Evolutionary conservation across 2,329 filamentous ascomycete genomes (phyloP).

Genomic region (Ciborinia camelliae): DNA sequence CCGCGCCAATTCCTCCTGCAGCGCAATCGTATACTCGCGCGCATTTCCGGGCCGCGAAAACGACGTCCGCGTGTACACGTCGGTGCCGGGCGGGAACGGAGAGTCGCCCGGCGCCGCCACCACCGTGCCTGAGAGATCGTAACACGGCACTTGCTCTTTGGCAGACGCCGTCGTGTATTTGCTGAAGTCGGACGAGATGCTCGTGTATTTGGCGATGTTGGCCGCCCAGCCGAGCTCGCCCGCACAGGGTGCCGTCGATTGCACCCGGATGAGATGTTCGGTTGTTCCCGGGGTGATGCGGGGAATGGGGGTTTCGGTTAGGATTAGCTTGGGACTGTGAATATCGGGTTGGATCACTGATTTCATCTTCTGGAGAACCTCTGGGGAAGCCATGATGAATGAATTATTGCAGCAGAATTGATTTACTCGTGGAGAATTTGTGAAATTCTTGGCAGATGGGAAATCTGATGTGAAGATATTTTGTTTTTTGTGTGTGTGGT

Average conservation of each 20-base stretch:
- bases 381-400: neutral
- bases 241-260: slow-evolving; percentile 5
- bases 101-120: neutral
- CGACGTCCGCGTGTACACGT: neutral
- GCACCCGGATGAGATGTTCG: slow-evolving; percentile 10
- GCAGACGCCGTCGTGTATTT: neutral
- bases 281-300: neutral
- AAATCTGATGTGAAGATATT: neutral
- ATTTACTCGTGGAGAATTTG: neutral
- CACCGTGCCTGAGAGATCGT: neutral
- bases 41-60: slow-evolving; percentile 1
- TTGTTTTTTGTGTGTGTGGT: neutral
- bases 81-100: neutral
- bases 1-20: neutral
- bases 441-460: neutral
- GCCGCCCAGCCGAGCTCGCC: slow-evolving; percentile 12
- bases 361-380: neutral
- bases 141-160: neutral
- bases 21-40: neutral
- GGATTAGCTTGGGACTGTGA: slow-evolving; percentile 6
- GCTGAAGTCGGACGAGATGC: neutral
- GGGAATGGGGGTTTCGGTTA: neutral
- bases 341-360: slow-evolving; percentile 14
- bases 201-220: neutral
- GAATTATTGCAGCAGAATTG: too few relatives aligned